Evolutionary conservation across 345 rosid genomes (phyloP).

Genomic region (Sisymbrium irio): DNA sequence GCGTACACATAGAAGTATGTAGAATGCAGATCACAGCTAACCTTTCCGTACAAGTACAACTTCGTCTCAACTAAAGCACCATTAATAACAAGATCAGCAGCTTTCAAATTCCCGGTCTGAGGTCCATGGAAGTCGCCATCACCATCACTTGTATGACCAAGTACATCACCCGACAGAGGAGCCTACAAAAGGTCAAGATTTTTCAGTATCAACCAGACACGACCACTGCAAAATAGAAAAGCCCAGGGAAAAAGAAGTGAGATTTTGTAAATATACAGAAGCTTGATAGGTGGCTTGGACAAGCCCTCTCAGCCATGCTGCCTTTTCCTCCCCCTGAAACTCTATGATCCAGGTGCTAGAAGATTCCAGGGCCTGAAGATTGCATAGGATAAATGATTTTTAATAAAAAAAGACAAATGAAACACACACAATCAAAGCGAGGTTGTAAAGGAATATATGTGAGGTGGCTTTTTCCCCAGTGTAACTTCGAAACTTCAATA

Average conservation of each 20-base stretch:
- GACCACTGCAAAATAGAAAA: conserved; percentile 15
- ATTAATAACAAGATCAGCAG: conserved; percentile 76
- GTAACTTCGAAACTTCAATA: not conserved
- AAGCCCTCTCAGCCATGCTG: conserved; percentile 82
- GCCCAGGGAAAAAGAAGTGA: conserved; percentile 7
- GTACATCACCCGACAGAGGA: conserved; percentile 64
- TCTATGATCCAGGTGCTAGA: conserved; percentile 92
- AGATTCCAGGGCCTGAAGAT: conserved; percentile 80
- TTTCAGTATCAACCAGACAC: conserved; percentile 15
- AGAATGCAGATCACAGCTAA: conserved; percentile 35
- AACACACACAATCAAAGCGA: not conserved
- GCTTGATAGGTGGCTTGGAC: conserved; percentile 90
- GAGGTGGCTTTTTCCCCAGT: conserved; percentile 17
- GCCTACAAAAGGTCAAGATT: conserved; percentile 43
- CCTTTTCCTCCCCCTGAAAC: conserved; percentile 71
- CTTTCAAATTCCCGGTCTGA: conserved; percentile 46
- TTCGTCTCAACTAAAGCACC: conserved; percentile 81
- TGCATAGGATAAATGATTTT: conserved; percentile 14
- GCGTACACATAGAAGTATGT: not conserved
- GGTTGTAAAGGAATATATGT: conserved; percentile 1
- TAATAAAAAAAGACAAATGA: conserved; percentile 12
- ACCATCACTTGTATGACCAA: conserved; percentile 50
- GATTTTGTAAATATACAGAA: conserved; percentile 55
- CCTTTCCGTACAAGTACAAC: conserved; percentile 80
- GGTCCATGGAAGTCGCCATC: conserved; percentile 40